phyloP scores from a whole-genome alignment of 345 rosid species.

The Aethionema arabicum region DNA sequence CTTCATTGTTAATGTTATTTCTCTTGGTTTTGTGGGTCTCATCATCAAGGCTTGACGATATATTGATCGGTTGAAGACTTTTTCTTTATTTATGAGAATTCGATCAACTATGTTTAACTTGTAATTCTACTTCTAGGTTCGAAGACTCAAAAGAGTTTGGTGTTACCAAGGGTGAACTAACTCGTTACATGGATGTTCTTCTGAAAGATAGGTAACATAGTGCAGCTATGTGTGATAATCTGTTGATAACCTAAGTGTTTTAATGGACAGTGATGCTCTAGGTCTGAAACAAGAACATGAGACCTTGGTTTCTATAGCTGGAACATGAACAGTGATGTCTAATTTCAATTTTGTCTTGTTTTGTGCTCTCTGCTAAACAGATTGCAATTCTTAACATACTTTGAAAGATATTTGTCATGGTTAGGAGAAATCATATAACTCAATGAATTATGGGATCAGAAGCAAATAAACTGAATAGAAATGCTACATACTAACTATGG shows the following conservation, averaged over 20 bases:
- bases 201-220: slow-evolving; percentile 97
- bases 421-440: neutral
- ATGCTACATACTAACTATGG: slow-evolving; percentile 21
- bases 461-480: slow-evolving; percentile 2
- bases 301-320: slow-evolving; percentile 81
- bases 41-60: slow-evolving; percentile 16
- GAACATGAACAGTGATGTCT: slow-evolving; percentile 52
- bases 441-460: neutral
- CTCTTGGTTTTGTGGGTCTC: slow-evolving; percentile 3
- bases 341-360: neutral
- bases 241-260: slow-evolving; percentile 96
- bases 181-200: slow-evolving; percentile 95
- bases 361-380: slow-evolving; percentile 16
- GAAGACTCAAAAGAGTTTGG: slow-evolving; percentile 99
- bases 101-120: slow-evolving; percentile 20
- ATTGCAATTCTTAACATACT: slow-evolving; percentile 3
- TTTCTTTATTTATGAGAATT: slow-evolving; percentile 20
- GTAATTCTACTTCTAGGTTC: slow-evolving; percentile 54
- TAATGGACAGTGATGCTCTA: slow-evolving; percentile 98
- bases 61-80: slow-evolving; percentile 17
- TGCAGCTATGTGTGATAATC: slow-evolving; percentile 98
- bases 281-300: slow-evolving; percentile 95
- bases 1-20: neutral
- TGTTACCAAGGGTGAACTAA: slow-evolving; percentile 94
- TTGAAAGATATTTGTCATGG: neutral